Evolutionary conservation across 2,329 filamentous ascomycete species (phyloP).

Genomic region (Aspergillus viridinutans): DNA sequence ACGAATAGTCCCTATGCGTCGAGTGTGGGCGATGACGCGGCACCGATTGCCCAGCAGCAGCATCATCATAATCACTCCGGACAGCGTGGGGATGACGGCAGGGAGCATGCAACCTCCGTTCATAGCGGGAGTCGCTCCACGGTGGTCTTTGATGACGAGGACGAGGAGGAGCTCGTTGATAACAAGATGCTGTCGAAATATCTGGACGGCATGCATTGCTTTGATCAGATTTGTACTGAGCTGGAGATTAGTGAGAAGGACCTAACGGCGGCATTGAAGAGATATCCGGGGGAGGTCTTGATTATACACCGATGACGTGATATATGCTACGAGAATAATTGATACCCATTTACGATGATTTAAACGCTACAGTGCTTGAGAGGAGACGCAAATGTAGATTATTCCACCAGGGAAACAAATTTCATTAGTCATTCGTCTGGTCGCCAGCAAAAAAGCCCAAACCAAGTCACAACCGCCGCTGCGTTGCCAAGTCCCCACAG

Average conservation of each 20-base stretch:
- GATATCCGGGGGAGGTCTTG: constrained; percentile 41
- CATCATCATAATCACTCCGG: constrained; percentile 3
- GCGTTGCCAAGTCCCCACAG: background rate
- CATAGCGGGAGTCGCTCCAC: constrained; percentile 23
- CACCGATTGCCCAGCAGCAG: constrained; percentile 14
- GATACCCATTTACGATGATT: constrained; percentile 11
- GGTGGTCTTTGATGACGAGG: constrained; percentile 23
- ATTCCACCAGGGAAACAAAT: background rate
- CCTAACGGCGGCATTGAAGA: constrained; percentile 40
- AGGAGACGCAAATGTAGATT: background rate
- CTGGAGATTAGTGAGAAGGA: constrained; percentile 46
- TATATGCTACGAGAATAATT: background rate
- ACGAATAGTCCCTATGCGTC: constrained; percentile 28
- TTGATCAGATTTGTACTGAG: constrained; percentile 50
- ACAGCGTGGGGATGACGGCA: constrained; percentile 11
- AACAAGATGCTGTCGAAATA: constrained; percentile 38
- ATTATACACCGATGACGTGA: constrained; percentile 42
- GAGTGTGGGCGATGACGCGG: constrained; percentile 17
- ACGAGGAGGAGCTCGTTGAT: constrained; percentile 32
- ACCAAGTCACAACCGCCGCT: background rate
- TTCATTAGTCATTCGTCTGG: background rate
- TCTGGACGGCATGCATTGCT: constrained; percentile 47
- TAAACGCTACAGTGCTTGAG: constrained; percentile 1
- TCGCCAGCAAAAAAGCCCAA: background rate
- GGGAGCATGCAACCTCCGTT: constrained; percentile 23